A percentile compares a stretch with the other conserved stretches of the same genome.
phyloP scores from a whole-genome alignment of 176 grass and related monocot species.

The Phyllostachys edulis region DNA sequence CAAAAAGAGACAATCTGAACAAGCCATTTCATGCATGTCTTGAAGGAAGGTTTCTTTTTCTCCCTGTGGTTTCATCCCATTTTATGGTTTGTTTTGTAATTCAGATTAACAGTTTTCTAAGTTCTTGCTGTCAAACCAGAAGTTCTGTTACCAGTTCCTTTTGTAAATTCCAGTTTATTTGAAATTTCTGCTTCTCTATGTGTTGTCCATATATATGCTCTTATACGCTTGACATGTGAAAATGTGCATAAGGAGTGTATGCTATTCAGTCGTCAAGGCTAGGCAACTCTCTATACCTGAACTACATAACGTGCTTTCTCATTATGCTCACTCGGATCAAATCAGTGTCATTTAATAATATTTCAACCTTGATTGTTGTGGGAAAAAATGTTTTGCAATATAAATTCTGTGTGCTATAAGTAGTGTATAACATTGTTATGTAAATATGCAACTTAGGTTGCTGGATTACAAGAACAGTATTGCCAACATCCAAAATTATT shows the following conservation, averaged over 20 bases:
- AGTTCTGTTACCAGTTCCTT: conserved; percentile 15
- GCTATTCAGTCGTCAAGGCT: background rate
- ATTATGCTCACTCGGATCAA: background rate
- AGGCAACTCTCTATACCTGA: background rate
- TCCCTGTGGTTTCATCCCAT: conserved; percentile 42
- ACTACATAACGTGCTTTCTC: background rate
- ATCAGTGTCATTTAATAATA: background rate
- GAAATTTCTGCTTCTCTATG: background rate
- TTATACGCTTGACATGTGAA: conserved; percentile 5
- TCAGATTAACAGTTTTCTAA: conserved; percentile 27
- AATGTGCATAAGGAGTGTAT: background rate
- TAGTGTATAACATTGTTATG: background rate
- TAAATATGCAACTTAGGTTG: conserved; percentile 15
- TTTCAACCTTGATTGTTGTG: conserved; percentile 7
- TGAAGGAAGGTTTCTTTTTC: conserved; percentile 49
- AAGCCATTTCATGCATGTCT: conserved; percentile 26
- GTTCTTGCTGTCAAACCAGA: conserved; percentile 28
- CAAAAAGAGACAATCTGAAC: conserved; percentile 45
- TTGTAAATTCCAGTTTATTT: conserved; percentile 39
- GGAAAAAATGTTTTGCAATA: background rate
- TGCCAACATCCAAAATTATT: background rate
- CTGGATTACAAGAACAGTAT: conserved; percentile 18
- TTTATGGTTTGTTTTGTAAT: conserved; percentile 36
- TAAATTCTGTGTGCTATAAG: background rate
- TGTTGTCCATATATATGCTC: background rate